Percentiles rank a stretch among this genome's conserved stretches.
These are phyloP conservation scores for Davidsoniella eucalypti DNA, from an alignment of 2,329 filamentous ascomycete genomes.

Conservation along the genomic window DNA sequence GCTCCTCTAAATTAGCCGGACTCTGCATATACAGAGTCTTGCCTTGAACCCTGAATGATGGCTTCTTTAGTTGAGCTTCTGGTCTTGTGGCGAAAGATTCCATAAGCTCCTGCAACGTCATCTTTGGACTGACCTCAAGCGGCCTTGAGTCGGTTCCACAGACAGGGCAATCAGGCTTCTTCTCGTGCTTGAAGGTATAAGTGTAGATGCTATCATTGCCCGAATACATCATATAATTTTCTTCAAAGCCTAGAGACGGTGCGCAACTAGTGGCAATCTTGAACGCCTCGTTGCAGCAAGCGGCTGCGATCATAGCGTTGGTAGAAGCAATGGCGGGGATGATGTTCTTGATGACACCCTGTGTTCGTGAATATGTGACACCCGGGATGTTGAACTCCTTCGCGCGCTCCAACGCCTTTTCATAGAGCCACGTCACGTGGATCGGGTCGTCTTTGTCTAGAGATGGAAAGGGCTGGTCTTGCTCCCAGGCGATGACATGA, in stretches of 20 bases:
- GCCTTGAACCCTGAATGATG: slow-evolving; percentile 60
- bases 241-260: slow-evolving; percentile 58
- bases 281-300: slow-evolving; percentile 91
- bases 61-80: slow-evolving; percentile 86
- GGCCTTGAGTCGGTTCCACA: slow-evolving; percentile 72
- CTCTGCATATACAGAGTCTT: slow-evolving; percentile 85
- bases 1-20: slow-evolving; percentile 64
- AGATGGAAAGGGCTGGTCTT: slow-evolving; percentile 62
- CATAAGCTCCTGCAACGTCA: slow-evolving; percentile 68
- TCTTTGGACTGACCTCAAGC: slow-evolving; percentile 51
- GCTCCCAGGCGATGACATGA: slow-evolving; percentile 93
- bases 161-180: slow-evolving; percentile 87
- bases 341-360: slow-evolving; percentile 98
- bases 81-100: slow-evolving; percentile 69
- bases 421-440: slow-evolving; percentile 93
- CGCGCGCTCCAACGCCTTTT: slow-evolving; percentile 66
- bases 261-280: slow-evolving; percentile 79
- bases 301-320: slow-evolving; percentile 88
- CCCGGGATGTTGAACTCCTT: slow-evolving; percentile 79
- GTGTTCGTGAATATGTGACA: slow-evolving; percentile 87
- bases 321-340: slow-evolving; percentile 97
- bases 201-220: slow-evolving; percentile 94
- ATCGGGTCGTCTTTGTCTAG: slow-evolving; percentile 94
- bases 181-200: slow-evolving; percentile 89
- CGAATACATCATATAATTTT: slow-evolving; percentile 99